Conservation (phyloP, 2,329 filamentous ascomycete species). For the Dothideomycetes sp. region DNA sequence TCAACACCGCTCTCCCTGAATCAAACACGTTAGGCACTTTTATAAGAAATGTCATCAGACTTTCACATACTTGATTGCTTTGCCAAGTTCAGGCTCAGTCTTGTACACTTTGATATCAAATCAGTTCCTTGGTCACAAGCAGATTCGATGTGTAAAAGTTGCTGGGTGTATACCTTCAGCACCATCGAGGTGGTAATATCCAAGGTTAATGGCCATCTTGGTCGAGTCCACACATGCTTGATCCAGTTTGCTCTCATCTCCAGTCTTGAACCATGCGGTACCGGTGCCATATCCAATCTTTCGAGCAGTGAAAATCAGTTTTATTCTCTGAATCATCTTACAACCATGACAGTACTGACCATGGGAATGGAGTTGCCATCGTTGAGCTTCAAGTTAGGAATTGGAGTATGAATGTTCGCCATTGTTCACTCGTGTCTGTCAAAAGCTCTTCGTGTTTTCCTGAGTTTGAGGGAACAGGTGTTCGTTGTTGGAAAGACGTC, state of each 20-base stretch:
- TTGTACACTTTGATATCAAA: conserved; percentile 42
- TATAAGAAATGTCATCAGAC: neutral
- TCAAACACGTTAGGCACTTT: neutral
- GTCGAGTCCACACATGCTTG: conserved; percentile 46
- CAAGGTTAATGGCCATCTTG: conserved; percentile 57
- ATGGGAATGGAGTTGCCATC: conserved; percentile 66
- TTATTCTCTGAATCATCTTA: conserved; percentile 1
- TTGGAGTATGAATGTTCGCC: conserved; percentile 38
- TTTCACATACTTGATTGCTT: conserved; percentile 32
- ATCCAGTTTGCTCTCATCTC: conserved; percentile 45
- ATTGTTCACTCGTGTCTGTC: no score
- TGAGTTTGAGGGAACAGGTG: no score
- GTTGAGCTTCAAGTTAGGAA: conserved; percentile 58
- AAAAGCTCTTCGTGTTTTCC: no score
- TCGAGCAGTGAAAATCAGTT: conserved; percentile 8
- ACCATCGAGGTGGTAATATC: conserved; percentile 65
- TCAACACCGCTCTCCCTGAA: conserved; percentile 29
- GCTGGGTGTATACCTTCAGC: no score
- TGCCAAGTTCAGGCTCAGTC: conserved; percentile 41
- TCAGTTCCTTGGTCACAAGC: no score
- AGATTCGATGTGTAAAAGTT: no score
- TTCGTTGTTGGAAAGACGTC: no score
- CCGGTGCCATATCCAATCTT: conserved; percentile 67
- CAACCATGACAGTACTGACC: conserved; percentile 34
- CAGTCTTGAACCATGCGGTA: conserved; percentile 54